Conservation (phyloP, 495 filamentous ascomycete genomes). For the Cudoniella acicularis region DNA sequence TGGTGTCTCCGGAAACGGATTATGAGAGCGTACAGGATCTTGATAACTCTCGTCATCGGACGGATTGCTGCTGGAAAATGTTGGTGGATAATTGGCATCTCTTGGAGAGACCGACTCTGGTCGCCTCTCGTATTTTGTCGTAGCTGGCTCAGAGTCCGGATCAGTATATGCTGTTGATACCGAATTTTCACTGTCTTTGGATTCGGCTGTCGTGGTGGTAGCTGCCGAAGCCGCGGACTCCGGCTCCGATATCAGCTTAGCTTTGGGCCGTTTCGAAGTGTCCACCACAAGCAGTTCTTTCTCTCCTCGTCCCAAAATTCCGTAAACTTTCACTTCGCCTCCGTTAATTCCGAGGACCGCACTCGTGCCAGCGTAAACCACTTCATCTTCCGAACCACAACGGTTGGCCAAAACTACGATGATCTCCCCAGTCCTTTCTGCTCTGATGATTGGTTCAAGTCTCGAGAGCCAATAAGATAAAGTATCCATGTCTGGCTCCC, state of each 20-base stretch:
- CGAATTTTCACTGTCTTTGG: not conserved
- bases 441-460: slow-evolving; percentile 66
- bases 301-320: slow-evolving; percentile 60
- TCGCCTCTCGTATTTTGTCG: not conserved
- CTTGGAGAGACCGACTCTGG: not conserved
- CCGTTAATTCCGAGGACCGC: slow-evolving; percentile 69
- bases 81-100: not conserved
- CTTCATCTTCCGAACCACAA: slow-evolving; percentile 63
- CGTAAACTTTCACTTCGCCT: slow-evolving; percentile 66
- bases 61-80: not conserved
- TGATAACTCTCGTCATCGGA: not conserved
- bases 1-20: not conserved
- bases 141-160: not conserved
- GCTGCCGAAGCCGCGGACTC: slow-evolving; percentile 2
- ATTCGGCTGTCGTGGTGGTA: not conserved
- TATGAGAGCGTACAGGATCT: not conserved
- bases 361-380: slow-evolving; percentile 81
- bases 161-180: not conserved
- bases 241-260: slow-evolving; percentile 21
- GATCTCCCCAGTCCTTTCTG: slow-evolving; percentile 55
- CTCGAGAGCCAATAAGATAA: slow-evolving; percentile 88
- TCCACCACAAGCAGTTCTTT: slow-evolving; percentile 64
- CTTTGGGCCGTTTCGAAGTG: slow-evolving; percentile 32
- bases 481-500: slow-evolving; percentile 69
- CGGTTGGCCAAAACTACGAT: slow-evolving; percentile 85